phyloP scores from a whole-genome alignment of 2,329 filamentous ascomycete species.

The Orbilia blumenaviensis region DNA sequence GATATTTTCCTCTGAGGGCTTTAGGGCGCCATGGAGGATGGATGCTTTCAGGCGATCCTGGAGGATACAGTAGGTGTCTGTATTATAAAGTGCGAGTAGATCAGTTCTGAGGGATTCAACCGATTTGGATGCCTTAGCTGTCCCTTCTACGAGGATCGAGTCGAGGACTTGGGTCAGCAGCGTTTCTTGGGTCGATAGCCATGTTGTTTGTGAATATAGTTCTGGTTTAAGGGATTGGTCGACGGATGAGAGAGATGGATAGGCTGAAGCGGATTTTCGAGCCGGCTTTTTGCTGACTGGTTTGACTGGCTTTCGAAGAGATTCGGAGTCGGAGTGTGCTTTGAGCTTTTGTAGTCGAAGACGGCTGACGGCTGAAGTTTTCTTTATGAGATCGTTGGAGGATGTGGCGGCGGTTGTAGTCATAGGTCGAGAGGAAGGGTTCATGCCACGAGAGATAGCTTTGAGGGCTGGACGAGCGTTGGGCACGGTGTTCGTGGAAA shows the following conservation, averaged over 20 bases:
- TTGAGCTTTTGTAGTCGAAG: slow-evolving; percentile 27
- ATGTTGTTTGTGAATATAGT: slow-evolving; percentile 16
- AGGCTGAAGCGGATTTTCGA: slow-evolving; percentile 47
- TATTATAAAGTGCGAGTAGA: slow-evolving; percentile 28
- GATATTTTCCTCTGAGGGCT: slow-evolving; percentile 34
- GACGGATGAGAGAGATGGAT: slow-evolving; percentile 21
- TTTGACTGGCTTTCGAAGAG: slow-evolving; percentile 28
- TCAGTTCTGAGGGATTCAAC: background rate
- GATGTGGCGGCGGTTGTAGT: background rate
- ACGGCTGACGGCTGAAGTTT: background rate
- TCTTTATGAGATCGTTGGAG: slow-evolving; percentile 7
- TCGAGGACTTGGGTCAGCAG: slow-evolving; percentile 30
- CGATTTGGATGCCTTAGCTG: background rate
- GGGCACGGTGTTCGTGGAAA: background rate
- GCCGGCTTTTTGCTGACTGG: slow-evolving; percentile 21
- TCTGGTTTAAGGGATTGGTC: slow-evolving; percentile 14
- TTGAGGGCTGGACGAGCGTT: slow-evolving; percentile 33
- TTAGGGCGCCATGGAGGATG: slow-evolving; percentile 37
- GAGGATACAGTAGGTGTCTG: slow-evolving; percentile 15
- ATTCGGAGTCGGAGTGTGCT: slow-evolving; percentile 42
- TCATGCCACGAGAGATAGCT: slow-evolving; percentile 40
- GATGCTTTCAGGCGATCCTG: slow-evolving; percentile 46
- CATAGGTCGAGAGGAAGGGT: slow-evolving; percentile 12
- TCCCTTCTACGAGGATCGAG: slow-evolving; percentile 21
- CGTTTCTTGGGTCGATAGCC: slow-evolving; percentile 37